phyloP scores from a whole-genome alignment of 176 grass and related monocot species.

The Bromus sterilis region DNA sequence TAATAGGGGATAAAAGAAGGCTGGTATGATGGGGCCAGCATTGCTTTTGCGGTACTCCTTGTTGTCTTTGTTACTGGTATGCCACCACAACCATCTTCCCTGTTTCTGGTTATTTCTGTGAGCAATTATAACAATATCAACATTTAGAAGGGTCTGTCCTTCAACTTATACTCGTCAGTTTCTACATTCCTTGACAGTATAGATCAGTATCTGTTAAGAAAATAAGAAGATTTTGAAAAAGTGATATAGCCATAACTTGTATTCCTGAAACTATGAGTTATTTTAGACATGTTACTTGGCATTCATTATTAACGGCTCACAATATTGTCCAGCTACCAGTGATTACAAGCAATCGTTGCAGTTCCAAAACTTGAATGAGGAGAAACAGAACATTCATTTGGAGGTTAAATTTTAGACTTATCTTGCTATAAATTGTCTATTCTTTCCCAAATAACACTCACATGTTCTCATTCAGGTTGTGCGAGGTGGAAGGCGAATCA shows the following conservation, averaged over 20 bases:
- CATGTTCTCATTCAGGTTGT: constrained; percentile 54
- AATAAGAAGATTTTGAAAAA: not conserved
- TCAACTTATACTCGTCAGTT: not conserved
- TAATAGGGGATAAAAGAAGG: constrained; percentile 89
- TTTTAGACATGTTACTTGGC: not conserved
- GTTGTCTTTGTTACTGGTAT: constrained; percentile 91
- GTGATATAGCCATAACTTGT: not conserved
- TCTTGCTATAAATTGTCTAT: not conserved
- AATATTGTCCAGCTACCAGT: constrained; percentile 49
- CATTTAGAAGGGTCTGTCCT: not conserved
- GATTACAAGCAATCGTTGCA: constrained; percentile 90
- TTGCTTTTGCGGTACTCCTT: constrained; percentile 81
- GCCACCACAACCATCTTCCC: not conserved
- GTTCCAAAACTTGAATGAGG: constrained; percentile 93
- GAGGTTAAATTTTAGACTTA: constrained; percentile 41
- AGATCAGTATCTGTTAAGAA: not conserved
- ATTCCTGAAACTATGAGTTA: not conserved
- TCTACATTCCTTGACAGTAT: not conserved
- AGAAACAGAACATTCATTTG: constrained; percentile 88
- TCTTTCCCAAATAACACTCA: not conserved
- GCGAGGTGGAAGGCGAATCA: constrained; percentile 73
- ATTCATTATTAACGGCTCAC: not conserved
- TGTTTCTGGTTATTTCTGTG: not conserved
- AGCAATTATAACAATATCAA: not conserved
- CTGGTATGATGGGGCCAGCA: constrained; percentile 98